Evolutionary conservation across 768 basidiomycete species (phyloP), one percentile per base, ranked within the genome.

Genomic region (Neoboletus magnificus): DNA sequence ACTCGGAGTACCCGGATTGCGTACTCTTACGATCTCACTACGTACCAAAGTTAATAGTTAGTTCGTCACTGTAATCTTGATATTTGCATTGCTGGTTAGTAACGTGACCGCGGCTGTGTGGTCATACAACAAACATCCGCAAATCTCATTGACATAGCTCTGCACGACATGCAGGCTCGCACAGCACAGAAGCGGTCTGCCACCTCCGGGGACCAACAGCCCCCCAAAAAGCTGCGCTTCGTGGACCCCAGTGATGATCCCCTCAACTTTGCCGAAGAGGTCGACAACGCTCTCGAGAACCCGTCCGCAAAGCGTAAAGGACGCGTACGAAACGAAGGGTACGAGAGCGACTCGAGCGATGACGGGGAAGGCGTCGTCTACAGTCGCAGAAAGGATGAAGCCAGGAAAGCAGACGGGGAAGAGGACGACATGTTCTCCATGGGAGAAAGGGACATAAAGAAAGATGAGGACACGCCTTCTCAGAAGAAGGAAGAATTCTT

Each of bases 281-380:
- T 92, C 41, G 88, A 91, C 57, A 79, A 79, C 4, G 78, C 84
- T 0, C 83, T 93, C 54, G 91, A 92, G 70, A 76, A 77, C 61
- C 82, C 86, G 5, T 79, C 81, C 12, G 76, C 77, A 23, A 76
- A 75, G 55, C 82, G 87, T 18, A 87, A 83, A 67, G 86, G 90
- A 22, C 82, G 84, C 44, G 83, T 97, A 55, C 89, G 87, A 66
- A 87, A 80, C 18, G 92, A 92, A 50, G 86, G 95, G 16, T 98
- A 97, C 69, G 93, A 95, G 13, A 93, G 91, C 1, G 94, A 97
- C 73, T 95, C 93, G 3, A 93, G 85, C 54, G 92, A 96, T 66
- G 94, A 97, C 58, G 93, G 91, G 3, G 93, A 97, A 70, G 89
- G 92, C n/a, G 92, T 95, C 36, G 94, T 94, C 10, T 74, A 73